phyloP scores from a whole-genome alignment of 257 asterid species.

The Dorcoceras hygrometricum region DNA sequence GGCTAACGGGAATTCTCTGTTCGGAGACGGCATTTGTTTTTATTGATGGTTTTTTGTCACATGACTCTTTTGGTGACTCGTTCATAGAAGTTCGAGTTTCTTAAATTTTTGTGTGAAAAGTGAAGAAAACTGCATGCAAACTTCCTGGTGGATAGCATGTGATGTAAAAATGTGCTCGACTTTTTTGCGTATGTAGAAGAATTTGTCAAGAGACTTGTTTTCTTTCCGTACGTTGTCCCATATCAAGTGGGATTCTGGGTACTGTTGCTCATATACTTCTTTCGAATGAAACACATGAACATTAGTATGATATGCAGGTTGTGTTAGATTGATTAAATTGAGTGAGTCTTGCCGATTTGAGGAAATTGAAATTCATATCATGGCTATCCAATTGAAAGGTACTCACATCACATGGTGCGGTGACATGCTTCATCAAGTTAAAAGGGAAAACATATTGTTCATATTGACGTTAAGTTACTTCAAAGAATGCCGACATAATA shows the following conservation, averaged over 20 bases:
- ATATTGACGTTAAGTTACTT: neutral
- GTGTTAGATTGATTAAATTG: too few relatives aligned
- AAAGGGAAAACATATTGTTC: neutral
- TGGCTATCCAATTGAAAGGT: neutral
- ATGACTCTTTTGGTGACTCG: too few relatives aligned
- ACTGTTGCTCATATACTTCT: neutral
- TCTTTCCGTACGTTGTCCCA: neutral
- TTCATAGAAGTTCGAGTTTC: neutral
- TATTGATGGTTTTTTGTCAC: too few relatives aligned
- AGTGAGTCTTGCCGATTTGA: neutral
- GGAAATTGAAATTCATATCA: neutral
- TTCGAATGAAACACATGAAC: neutral
- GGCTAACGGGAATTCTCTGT: neutral
- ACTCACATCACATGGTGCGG: neutral
- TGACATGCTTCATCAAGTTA: neutral
- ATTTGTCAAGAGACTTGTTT: neutral
- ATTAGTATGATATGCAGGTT: too few relatives aligned
- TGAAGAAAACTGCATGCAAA: neutral
- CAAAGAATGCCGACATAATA: neutral
- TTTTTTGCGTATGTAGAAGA: too few relatives aligned
- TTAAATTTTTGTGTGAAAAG: too few relatives aligned
- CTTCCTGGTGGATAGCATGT: neutral
- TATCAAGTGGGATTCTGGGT: neutral
- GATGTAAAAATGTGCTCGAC: neutral
- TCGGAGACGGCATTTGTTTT: too few relatives aligned